Evolutionary conservation across 768 basidiomycete genomes (phyloP).

Genomic region (Boletus vinaceobasis): DNA sequence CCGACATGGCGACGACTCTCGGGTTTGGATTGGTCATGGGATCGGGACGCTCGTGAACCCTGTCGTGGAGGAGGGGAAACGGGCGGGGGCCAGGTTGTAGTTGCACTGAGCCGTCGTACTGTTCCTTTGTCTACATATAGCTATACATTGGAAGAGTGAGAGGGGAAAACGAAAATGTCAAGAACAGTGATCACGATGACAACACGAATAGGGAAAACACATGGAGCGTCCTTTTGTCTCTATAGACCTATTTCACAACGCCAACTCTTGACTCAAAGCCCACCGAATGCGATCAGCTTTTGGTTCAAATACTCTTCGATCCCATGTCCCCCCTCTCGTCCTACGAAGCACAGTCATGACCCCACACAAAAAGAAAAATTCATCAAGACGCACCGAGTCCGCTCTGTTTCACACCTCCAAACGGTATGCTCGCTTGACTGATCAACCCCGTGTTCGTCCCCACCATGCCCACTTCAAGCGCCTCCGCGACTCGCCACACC

Average conservation of each 20-base stretch:
- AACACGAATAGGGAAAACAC: background rate
- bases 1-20: conserved; percentile 70
- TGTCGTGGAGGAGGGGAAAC: conserved; percentile 62
- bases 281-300: conserved; percentile 81
- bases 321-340: conserved; percentile 86
- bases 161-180: background rate
- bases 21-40: conserved; percentile 64
- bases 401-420: conserved; percentile 90
- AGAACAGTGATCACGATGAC: background rate
- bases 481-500: conserved; percentile 93
- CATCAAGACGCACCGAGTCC: conserved; percentile 48
- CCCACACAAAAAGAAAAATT: no score
- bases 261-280: conserved; percentile 38
- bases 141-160: no score
- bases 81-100: conserved; percentile 42
- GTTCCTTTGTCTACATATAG: background rate
- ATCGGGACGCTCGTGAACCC: conserved; percentile 79
- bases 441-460: conserved; percentile 79
- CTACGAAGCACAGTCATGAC: conserved; percentile 24
- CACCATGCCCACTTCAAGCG: conserved; percentile 91
- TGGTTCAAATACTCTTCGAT: conserved; percentile 86
- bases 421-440: conserved; percentile 77
- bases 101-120: background rate
- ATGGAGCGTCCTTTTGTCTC: no score
- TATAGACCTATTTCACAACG: no score